Conservation (phyloP, 192 early-diverging fungal species). For the Coemansia sp. region DNA sequence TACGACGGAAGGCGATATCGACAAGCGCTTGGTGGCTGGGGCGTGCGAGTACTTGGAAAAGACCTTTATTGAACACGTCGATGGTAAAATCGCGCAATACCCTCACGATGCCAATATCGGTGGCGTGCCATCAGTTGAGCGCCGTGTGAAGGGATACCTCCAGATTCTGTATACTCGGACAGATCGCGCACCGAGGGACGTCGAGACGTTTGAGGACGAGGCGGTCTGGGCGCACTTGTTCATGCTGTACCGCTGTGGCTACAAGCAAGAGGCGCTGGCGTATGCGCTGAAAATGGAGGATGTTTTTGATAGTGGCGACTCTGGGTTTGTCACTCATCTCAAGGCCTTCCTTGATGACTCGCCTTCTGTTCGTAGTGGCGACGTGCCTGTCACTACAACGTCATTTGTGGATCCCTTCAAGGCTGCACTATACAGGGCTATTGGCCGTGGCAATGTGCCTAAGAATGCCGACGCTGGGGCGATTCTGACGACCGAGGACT, state of each 20-base stretch:
- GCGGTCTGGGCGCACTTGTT: slow-evolving; percentile 90
- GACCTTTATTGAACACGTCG: slow-evolving; percentile 57
- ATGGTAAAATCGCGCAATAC: slow-evolving; percentile 59
- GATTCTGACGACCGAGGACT: slow-evolving; percentile 85
- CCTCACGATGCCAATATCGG: slow-evolving; percentile 72
- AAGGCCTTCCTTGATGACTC: slow-evolving; percentile 61
- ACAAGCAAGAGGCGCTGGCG: slow-evolving; percentile 65
- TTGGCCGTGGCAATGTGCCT: slow-evolving; percentile 86
- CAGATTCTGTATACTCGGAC: slow-evolving; percentile 67
- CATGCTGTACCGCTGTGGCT: slow-evolving; percentile 77
- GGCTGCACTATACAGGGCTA: slow-evolving; percentile 80
- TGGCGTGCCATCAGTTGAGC: slow-evolving; percentile 76
- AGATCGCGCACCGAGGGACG: slow-evolving; percentile 47
- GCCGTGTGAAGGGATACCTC: slow-evolving; percentile 72
- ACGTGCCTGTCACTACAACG: slow-evolving; percentile 43
- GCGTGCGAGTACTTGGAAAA: slow-evolving; percentile 57
- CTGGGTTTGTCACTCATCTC: slow-evolving; percentile 72
- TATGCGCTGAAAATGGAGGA: slow-evolving; percentile 64
- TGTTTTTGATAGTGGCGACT: slow-evolving; percentile 62
- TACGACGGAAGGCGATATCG: not conserved
- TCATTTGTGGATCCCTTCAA: slow-evolving; percentile 87
- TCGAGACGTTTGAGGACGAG: slow-evolving; percentile 56
- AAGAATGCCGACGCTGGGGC: slow-evolving; percentile 68
- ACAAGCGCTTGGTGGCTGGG: slow-evolving; percentile 10
- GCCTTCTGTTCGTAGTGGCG: slow-evolving; percentile 48